These are phyloP conservation scores for Cordyceps tenuipes DNA, from an alignment of 2,329 filamentous ascomycete species.

Conservation along the genomic window DNA sequence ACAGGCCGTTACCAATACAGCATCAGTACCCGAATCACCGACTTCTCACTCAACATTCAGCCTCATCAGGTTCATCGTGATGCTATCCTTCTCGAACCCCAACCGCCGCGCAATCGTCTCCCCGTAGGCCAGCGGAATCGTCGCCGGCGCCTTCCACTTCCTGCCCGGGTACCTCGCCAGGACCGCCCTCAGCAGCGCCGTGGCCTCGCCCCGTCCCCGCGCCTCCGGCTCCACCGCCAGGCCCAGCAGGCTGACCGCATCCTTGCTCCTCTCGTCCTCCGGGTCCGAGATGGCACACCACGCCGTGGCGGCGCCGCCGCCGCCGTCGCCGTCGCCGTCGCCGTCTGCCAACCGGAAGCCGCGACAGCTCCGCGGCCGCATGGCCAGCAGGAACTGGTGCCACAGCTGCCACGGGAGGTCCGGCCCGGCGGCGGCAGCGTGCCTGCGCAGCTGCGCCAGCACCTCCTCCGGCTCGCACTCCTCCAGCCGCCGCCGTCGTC, in stretches of 20 bases:
- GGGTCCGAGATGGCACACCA: conserved; percentile 17
- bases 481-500: not conserved
- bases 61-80: conserved; percentile 14
- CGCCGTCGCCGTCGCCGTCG: not conserved
- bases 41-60: not conserved
- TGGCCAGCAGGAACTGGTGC: conserved; percentile 6
- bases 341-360: conserved; percentile 13
- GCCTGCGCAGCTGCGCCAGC: conserved; percentile 6
- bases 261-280: conserved; percentile 12
- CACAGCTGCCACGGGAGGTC: conserved; percentile 17
- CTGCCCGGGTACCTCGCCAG: conserved; percentile 14
- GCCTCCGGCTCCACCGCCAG: conserved; percentile 16
- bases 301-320: conserved; percentile 8
- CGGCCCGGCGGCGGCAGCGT: conserved; percentile 7
- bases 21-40: not conserved
- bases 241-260: conserved; percentile 11
- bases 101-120: conserved; percentile 12
- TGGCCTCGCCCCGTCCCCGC: conserved; percentile 15
- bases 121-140: conserved; percentile 13
- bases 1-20: too few species aligned
- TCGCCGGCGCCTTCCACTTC: conserved; percentile 12
- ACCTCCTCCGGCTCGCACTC: conserved; percentile 13
- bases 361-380: not conserved
- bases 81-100: conserved; percentile 1
- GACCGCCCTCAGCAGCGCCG: conserved; percentile 14